Evolutionary conservation across 2,329 filamentous ascomycete genomes (phyloP).

Genomic region (Ophiocordyceps sinensis): DNA sequence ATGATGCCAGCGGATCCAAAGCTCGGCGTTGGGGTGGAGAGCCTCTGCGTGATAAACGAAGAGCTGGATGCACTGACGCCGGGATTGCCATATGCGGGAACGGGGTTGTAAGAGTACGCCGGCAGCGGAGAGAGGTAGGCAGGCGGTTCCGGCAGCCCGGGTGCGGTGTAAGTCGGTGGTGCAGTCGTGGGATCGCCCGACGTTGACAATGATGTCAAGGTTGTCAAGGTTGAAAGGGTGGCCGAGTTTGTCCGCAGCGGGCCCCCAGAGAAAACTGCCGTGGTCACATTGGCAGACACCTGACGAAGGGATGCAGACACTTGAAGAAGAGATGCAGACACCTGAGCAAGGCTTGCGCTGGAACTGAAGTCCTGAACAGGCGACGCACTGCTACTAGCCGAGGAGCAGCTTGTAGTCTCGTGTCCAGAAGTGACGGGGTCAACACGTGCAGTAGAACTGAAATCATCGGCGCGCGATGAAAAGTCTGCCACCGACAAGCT

Average conservation of each 20-base stretch:
- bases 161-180: slow-evolving; percentile 2
- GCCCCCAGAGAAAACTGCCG: no score
- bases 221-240: not conserved
- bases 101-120: slow-evolving; percentile 4
- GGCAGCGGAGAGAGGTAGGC: slow-evolving; percentile 4
- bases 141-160: slow-evolving; percentile 1
- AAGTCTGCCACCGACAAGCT: not conserved
- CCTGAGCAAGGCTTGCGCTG: not conserved
- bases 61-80: not conserved
- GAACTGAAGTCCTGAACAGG: not conserved
- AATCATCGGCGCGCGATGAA: not conserved
- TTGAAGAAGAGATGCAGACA: not conserved
- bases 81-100: slow-evolving; percentile 1
- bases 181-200: not conserved
- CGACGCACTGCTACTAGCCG: not conserved
- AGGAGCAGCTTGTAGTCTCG: not conserved
- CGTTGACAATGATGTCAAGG: not conserved
- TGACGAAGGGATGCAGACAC: not conserved
- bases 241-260: no score
- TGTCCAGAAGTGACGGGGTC: not conserved
- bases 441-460: not conserved
- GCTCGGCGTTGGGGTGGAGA: not conserved
- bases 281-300: no score
- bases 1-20: not conserved
- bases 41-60: not conserved